Conservation (phyloP, 176 grass and related monocot species). For the Elymus sibiricus region DNA sequence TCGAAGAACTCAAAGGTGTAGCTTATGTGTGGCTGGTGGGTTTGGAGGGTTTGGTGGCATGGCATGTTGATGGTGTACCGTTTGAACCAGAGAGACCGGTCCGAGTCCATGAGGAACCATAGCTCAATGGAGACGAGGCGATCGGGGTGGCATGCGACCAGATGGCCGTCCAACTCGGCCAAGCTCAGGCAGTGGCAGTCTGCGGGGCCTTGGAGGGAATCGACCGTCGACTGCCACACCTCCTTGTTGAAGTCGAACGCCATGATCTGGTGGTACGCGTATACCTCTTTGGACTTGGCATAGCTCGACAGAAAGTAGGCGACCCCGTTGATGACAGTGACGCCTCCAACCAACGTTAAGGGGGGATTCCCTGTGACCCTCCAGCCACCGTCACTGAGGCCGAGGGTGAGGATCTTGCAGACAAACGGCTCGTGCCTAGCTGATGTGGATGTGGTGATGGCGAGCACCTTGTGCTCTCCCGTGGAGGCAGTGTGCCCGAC, state of each 20-base stretch:
- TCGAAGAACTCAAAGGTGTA: not conserved
- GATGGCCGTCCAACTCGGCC: not conserved
- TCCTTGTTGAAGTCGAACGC: not conserved
- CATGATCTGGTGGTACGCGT: too few relatives aligned
- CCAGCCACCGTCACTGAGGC: not conserved
- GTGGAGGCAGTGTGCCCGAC: not conserved
- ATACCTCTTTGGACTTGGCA: too few relatives aligned
- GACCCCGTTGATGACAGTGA: not conserved
- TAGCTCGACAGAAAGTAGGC: not conserved
- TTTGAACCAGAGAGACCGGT: not conserved
- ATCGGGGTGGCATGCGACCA: not conserved
- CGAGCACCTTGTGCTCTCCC: not conserved
- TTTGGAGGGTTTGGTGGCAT: too few relatives aligned
- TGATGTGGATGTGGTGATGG: not conserved
- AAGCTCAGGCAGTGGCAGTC: not conserved
- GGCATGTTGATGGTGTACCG: not conserved
- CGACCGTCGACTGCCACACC: accelerated
- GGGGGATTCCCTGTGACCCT: not conserved
- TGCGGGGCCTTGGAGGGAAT: not conserved
- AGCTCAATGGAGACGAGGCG: not conserved
- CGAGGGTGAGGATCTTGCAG: not conserved
- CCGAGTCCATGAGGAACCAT: not conserved
- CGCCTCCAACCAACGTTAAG: accelerated
- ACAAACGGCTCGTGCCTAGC: not conserved
- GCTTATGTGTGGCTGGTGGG: not conserved